Evolutionary conservation across 371 early-diverging fungal species (phyloP).

Genomic region (Thermomucor indicae-seudaticae): DNA sequence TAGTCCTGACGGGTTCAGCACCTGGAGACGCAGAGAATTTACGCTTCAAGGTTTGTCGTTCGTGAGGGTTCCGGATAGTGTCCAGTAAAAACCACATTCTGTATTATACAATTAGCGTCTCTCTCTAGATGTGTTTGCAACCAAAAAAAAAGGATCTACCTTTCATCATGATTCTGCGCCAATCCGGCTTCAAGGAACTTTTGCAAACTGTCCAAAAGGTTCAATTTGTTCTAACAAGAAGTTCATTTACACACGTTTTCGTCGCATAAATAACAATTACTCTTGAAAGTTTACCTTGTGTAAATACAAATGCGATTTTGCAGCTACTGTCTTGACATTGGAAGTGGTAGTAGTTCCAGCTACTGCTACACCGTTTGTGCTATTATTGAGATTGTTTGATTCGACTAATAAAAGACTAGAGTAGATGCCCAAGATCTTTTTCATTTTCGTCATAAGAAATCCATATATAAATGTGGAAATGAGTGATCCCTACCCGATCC

Average conservation of each 20-base stretch:
- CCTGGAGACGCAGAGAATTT: conserved; percentile 13
- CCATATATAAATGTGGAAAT: background rate
- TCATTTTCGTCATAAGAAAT: background rate
- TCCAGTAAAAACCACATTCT: conserved; percentile 52
- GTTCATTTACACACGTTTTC: background rate
- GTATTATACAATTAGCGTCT: background rate
- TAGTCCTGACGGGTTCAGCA: conserved; percentile 5
- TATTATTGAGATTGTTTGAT: conserved; percentile 16
- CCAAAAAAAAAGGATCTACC: too few relatives aligned
- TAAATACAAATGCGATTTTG: conserved; percentile 40
- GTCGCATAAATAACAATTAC: background rate
- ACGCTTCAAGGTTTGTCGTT: conserved; percentile 37
- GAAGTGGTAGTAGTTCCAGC: conserved; percentile 4
- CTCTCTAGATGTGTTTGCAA: too few relatives aligned
- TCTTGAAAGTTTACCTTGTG: conserved; percentile 24
- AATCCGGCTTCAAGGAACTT: conserved; percentile 44
- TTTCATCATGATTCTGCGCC: conserved; percentile 19
- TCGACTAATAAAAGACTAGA: conserved; percentile 39
- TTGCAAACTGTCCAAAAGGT: conserved; percentile 28
- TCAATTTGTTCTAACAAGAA: conserved; percentile 33
- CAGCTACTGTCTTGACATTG: conserved; percentile 32
- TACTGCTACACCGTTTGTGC: background rate
- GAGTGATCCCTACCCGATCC: conserved; percentile 49
- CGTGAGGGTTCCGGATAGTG: conserved; percentile 41
- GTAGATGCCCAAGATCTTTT: conserved; percentile 33